Percentiles rank a stretch among this genome's conserved stretches.
These are phyloP conservation scores for Jimgerdemannia lactiflua DNA, from an alignment of 192 early-diverging fungal genomes.

Conservation along the genomic window DNA sequence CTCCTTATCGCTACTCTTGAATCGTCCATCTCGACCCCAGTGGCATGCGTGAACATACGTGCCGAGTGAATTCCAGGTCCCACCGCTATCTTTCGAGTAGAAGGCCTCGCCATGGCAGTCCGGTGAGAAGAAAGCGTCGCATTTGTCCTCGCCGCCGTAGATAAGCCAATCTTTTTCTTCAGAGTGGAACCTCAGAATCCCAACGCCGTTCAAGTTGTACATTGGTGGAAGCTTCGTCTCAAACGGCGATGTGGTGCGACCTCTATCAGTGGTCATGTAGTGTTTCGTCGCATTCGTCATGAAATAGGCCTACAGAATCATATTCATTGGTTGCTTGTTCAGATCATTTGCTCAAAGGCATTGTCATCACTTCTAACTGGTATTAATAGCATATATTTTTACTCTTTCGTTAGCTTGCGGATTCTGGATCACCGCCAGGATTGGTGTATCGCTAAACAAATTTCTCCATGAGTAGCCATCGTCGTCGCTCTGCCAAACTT, in stretches of 20 bases:
- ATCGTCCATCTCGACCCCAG: constrained; percentile 59
- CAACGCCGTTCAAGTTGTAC: constrained; percentile 41
- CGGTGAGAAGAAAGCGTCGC: constrained; percentile 32
- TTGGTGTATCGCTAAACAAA: constrained; percentile 21
- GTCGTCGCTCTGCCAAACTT: constrained; percentile 56
- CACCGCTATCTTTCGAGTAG: constrained; percentile 68
- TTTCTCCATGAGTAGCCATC: constrained; percentile 62
- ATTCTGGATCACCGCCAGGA: constrained; percentile 58
- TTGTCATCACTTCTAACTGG: no score
- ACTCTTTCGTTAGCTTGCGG: constrained; percentile 54
- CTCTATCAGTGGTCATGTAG: constrained; percentile 60
- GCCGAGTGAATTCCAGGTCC: constrained; percentile 60
- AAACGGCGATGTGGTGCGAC: constrained; percentile 51
- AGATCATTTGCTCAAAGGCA: not conserved
- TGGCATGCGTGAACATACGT: constrained; percentile 71
- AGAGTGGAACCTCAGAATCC: constrained; percentile 80
- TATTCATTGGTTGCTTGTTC: not conserved
- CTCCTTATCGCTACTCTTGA: constrained; percentile 49
- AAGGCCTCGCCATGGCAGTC: constrained; percentile 74
- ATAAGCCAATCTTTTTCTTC: constrained; percentile 78
- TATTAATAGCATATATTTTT: not conserved
- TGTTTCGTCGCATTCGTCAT: constrained; percentile 45
- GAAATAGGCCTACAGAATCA: constrained; percentile 49
- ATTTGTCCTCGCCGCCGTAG: constrained; percentile 63
- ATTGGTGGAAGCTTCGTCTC: constrained; percentile 61